phyloP scores from a whole-genome alignment of 768 basidiomycete genomes.

The Mrakia frigida region DNA sequence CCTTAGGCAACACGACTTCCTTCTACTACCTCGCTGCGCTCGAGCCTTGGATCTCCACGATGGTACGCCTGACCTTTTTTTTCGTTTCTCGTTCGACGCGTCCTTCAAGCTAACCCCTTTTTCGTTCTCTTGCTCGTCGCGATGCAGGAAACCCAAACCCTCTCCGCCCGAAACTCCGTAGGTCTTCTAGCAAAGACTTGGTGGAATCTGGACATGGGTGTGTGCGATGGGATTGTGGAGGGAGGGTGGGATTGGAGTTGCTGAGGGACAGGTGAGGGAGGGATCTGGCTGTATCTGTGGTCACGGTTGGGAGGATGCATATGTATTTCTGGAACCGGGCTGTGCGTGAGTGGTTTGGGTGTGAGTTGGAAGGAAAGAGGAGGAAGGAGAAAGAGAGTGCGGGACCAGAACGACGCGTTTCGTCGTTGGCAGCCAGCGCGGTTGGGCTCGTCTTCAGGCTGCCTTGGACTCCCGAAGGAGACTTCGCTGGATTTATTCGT shows the following conservation, averaged over 20 bases:
- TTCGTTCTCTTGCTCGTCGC: neutral
- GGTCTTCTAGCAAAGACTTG: neutral
- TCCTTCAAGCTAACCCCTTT: neutral
- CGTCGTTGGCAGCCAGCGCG: too few species aligned
- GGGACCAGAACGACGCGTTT: too few species aligned
- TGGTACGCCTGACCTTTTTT: constrained; percentile 47
- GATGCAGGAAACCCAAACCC: constrained; percentile 24
- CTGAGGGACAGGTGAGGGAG: neutral
- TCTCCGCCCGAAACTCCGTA: constrained; percentile 19
- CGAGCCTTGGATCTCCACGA: constrained; percentile 84
- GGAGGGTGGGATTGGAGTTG: constrained; percentile 29
- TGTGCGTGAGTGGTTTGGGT: too few species aligned
- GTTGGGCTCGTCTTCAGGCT: too few species aligned
- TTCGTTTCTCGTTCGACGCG: neutral
- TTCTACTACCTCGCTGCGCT: constrained; percentile 78
- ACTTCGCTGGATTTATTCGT: too few species aligned
- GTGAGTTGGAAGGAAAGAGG: too few species aligned
- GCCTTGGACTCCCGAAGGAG: too few species aligned
- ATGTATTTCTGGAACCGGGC: too few species aligned
- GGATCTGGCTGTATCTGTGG: too few species aligned
- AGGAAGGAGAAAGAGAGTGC: too few species aligned
- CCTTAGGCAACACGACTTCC: constrained; percentile 39
- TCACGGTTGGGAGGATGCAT: too few species aligned
- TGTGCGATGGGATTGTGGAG: neutral
- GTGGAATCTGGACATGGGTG: constrained; percentile 8